A percentile compares a stretch with the other conserved stretches of the same genome.
Conservation (phyloP, 208 protist species). For the Trypanosoma melophagium region DNA sequence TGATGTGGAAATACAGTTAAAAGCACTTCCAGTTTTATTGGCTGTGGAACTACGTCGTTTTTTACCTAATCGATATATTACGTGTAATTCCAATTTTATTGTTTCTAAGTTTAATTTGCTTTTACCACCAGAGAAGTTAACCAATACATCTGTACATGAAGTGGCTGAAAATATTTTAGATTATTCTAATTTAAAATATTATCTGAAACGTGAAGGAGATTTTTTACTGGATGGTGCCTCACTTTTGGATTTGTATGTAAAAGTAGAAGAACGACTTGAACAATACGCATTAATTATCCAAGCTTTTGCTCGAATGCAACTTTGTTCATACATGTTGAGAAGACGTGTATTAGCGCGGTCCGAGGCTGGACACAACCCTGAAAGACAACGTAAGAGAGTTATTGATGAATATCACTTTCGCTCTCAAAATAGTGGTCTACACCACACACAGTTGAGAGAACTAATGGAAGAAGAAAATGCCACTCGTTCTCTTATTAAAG, state of each 20-base stretch:
- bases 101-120: slow-evolving; percentile 12
- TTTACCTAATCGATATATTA: slow-evolving; percentile 15
- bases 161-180: slow-evolving; percentile 8
- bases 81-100: slow-evolving; percentile 14
- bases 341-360: slow-evolving; percentile 12
- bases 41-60: slow-evolving; percentile 14
- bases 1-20: slow-evolving; percentile 20
- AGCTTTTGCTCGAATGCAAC: slow-evolving; percentile 10
- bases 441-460: slow-evolving; percentile 7
- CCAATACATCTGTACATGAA: neutral
- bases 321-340: neutral
- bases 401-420: slow-evolving; percentile 1
- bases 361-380: slow-evolving; percentile 3
- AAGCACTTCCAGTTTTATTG: slow-evolving; percentile 5
- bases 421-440: neutral
- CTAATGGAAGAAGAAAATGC: slow-evolving; percentile 24
- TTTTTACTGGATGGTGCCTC: slow-evolving; percentile 6
- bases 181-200: slow-evolving; percentile 3
- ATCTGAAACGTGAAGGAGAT: neutral
- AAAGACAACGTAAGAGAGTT: slow-evolving; percentile 7
- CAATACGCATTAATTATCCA: slow-evolving; percentile 15
- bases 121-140: slow-evolving; percentile 4
- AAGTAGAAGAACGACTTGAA: neutral
- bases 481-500: slow-evolving; percentile 10
- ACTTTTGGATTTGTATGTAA: slow-evolving; percentile 13